phyloP scores from a whole-genome alignment of 768 basidiomycete species.

The Lactarius vividus region DNA sequence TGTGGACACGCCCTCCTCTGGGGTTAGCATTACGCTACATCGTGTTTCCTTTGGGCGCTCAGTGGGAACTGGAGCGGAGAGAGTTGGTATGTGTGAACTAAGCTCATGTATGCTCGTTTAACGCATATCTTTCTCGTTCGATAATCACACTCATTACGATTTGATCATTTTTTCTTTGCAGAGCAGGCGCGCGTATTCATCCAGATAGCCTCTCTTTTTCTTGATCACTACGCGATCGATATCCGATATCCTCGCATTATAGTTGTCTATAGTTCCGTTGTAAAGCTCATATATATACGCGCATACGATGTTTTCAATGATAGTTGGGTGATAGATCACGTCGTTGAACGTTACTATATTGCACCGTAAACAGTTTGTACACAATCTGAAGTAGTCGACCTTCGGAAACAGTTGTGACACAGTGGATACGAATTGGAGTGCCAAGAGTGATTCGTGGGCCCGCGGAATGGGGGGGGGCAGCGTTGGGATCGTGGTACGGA shows the following conservation, averaged over 20 bases:
- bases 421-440: too few species aligned
- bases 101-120: neutral
- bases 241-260: neutral
- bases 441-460: too few species aligned
- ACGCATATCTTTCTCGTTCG: neutral
- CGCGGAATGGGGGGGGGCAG: too few species aligned
- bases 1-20: slow-evolving; percentile 31
- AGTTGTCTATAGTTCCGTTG: neutral
- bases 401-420: too few species aligned
- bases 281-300: neutral
- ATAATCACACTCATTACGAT: neutral
- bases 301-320: too few species aligned
- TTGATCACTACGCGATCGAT: neutral
- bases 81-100: slow-evolving; percentile 10
- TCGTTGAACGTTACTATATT: too few species aligned
- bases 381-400: too few species aligned
- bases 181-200: neutral
- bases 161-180: neutral
- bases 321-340: too few species aligned
- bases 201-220: neutral
- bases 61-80: slow-evolving; percentile 28
- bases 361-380: too few species aligned
- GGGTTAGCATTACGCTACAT: slow-evolving; percentile 30
- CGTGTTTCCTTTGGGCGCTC: slow-evolving; percentile 33
- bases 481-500: too few species aligned